Base-by-base conservation (phyloP, 176 grass and related monocot genomes). In the Lolium rigidum region DNA sequence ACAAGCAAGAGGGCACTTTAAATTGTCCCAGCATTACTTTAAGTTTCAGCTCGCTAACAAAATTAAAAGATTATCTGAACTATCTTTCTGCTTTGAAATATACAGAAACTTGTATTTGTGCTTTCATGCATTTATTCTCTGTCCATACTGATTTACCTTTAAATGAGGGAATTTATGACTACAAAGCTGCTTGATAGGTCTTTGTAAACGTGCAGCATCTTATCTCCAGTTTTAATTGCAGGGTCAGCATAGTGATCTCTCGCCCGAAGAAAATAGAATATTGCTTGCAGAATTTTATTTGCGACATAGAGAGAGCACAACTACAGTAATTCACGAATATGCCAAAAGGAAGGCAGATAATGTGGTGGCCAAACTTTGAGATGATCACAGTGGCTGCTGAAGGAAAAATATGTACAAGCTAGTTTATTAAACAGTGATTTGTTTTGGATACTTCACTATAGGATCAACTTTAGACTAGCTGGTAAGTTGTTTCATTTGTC, bases 271-370 rank as follows among this genome's bases (percentile, higher is more conserved):
- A 94, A 98, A 74, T 89, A 89, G 89, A 86, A 92, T 98, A 85
- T 86, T 98, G 78, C 89, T 94, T 85, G 93, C 95, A 21, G 95
- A 98, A 80, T 98, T 98, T 78, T 98, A 92, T 76, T 83, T 98
- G 86, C 93, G 95, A 20, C 93, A 98, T 70, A 91, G 87, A 74
- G 85, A 91, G 77, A 92, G 75, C 83, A 95, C 93, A 46, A 61
- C 82, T 81, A 89, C 70, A 38, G 88, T 98, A 83, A 54, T 98
- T 81, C 86, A 95, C 60, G 95, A 98, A 83, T 95, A 95, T 86
- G 96, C 88, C 74, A 94, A 91, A 87, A 87, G 91, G 82, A 98
- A 95, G 82, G 68, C 78, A 26, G 73, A 79, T 26, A 81, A 88
- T 7, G 86, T 77, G 9, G 56, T 86, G 25, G 76, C 64, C 55